Conservation (phyloP, 2,329 filamentous ascomycete species). For the Amesomyces nigricolor region DNA sequence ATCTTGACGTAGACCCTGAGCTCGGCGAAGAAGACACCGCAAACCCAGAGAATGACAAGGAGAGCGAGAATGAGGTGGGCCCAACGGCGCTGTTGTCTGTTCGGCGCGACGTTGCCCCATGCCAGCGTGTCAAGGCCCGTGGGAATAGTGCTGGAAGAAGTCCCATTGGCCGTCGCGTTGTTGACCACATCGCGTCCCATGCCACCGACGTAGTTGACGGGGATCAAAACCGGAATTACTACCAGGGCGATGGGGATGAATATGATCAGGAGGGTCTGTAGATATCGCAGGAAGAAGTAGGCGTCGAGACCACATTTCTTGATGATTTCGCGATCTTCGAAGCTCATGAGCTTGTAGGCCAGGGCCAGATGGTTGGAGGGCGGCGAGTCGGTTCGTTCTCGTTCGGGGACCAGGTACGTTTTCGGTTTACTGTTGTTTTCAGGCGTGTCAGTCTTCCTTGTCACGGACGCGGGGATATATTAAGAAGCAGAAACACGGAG, state of each 20-base stretch:
- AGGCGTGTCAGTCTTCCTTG: constrained; percentile 3
- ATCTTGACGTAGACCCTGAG: constrained; percentile 84
- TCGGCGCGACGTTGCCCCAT: constrained; percentile 75
- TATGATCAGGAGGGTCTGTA: constrained; percentile 72
- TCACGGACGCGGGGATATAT: too few species aligned
- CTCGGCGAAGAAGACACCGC: constrained; percentile 80
- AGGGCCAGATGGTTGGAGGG: constrained; percentile 51
- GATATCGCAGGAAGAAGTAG: constrained; percentile 94
- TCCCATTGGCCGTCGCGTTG: constrained; percentile 35
- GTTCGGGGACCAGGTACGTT: constrained; percentile 79
- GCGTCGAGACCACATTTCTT: constrained; percentile 93
- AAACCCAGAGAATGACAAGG: constrained; percentile 74
- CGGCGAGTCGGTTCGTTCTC: constrained; percentile 73
- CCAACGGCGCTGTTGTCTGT: constrained; percentile 66
- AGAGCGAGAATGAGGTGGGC: constrained; percentile 80
- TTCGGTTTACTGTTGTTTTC: constrained; percentile 60
- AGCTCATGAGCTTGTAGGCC: constrained; percentile 56
- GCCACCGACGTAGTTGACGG: constrained; percentile 73
- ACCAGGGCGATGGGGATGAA: constrained; percentile 77
- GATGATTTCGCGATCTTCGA: constrained; percentile 76
- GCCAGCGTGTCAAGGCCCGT: constrained; percentile 75
- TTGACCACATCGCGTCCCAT: constrained; percentile 50
- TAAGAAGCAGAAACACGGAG: not conserved
- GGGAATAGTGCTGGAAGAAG: constrained; percentile 33
- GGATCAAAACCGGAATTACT: constrained; percentile 78